These are phyloP conservation scores for Trichoderma cornu-damae DNA, from an alignment of 2,329 filamentous ascomycete genomes.

Conservation along the genomic window DNA sequence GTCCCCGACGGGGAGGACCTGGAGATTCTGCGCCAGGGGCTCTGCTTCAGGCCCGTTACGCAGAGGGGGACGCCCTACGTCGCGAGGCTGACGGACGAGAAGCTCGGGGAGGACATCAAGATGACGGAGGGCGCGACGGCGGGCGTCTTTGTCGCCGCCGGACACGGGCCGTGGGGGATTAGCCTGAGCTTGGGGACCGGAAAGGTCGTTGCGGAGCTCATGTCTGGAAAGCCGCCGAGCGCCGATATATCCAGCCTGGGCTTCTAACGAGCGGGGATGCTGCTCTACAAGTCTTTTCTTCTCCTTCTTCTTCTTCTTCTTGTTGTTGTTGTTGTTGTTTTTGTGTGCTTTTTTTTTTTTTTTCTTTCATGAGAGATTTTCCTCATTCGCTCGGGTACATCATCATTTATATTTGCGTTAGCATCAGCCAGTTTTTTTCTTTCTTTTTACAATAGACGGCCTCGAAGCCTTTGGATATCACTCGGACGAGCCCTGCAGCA, in stretches of 20 bases:
- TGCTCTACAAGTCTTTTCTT: too few relatives aligned
- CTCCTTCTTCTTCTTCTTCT: too few relatives aligned
- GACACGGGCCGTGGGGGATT: slow-evolving; percentile 75
- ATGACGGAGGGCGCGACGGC: slow-evolving; percentile 43
- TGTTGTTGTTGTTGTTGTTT: too few relatives aligned
- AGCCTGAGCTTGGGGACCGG: slow-evolving; percentile 62
- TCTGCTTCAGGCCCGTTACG: slow-evolving; percentile 71
- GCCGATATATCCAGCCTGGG: slow-evolving; percentile 47
- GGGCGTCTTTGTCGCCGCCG: slow-evolving; percentile 65
- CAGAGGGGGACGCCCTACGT: slow-evolving; percentile 60
- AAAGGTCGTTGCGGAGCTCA: slow-evolving; percentile 64
- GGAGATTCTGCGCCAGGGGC: slow-evolving; percentile 56
- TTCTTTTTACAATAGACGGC: too few relatives aligned
- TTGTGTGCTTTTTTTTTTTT: not conserved
- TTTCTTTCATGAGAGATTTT: not conserved
- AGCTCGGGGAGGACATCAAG: slow-evolving; percentile 46
- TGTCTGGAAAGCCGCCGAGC: slow-evolving; percentile 53
- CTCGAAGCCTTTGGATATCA: slow-evolving; percentile 31
- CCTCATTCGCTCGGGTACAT: not conserved
- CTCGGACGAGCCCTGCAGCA: slow-evolving; percentile 47
- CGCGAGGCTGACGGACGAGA: slow-evolving; percentile 49
- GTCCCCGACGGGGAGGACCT: slow-evolving; percentile 42
- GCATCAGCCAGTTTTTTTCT: not conserved
- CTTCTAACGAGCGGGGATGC: not conserved
- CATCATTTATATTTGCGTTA: not conserved